Evolutionary conservation across 805 yeast species (phyloP).

Genomic region (Yueomyces sinensis): DNA sequence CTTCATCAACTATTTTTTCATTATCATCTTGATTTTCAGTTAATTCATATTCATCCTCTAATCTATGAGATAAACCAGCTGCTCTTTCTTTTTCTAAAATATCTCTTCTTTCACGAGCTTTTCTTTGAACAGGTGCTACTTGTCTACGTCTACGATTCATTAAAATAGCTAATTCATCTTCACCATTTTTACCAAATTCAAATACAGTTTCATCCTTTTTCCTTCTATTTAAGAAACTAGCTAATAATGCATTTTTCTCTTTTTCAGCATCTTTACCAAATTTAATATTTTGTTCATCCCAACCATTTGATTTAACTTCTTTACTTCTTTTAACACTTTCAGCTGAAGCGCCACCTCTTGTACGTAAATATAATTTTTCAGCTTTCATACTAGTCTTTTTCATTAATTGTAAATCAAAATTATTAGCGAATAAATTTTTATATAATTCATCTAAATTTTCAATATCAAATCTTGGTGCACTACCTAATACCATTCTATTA

Average conservation of each 20-base stretch:
- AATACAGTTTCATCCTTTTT: constrained; percentile 80
- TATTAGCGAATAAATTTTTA: constrained; percentile 42
- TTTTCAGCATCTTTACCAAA: constrained; percentile 66
- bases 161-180: constrained; percentile 59
- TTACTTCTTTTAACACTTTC: constrained; percentile 81
- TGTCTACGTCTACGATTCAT: constrained; percentile 82
- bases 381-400: constrained; percentile 72
- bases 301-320: constrained; percentile 59
- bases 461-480: constrained; percentile 58
- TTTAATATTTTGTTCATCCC: constrained; percentile 80
- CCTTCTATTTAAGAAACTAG: constrained; percentile 49
- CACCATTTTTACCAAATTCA: constrained; percentile 61
- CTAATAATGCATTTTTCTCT: constrained; percentile 62
- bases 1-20: constrained; percentile 34
- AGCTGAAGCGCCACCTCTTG: constrained; percentile 73
- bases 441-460: constrained; percentile 65
- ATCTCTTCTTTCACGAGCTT: constrained; percentile 57
- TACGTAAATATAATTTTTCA: constrained; percentile 73
- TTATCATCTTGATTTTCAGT: constrained; percentile 32
- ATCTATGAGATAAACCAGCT: constrained; percentile 59
- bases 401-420: constrained; percentile 55
- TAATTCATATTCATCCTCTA: constrained; percentile 61
- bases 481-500: constrained; percentile 69
- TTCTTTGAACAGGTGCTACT: constrained; percentile 74
- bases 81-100: constrained; percentile 58